Conservation (phyloP, 345 rosid species). For the Geranium brycei region DNA sequence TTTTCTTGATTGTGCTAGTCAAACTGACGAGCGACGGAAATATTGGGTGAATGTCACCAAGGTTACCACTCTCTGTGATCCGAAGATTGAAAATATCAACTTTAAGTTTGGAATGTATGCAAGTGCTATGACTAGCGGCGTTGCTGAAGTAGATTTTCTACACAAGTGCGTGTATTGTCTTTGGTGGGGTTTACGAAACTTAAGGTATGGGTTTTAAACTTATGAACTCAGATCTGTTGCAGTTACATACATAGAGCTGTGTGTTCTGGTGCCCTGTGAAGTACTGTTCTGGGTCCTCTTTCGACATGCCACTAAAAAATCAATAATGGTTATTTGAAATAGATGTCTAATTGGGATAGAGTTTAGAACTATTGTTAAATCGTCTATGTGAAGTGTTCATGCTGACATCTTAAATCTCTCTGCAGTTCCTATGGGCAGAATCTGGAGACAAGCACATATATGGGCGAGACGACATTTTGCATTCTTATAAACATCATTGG, state of each 20-base stretch:
- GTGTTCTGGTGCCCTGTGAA: neutral
- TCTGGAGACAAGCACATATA: constrained; percentile 52
- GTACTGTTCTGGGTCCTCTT: no score
- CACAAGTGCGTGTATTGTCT: constrained; percentile 72
- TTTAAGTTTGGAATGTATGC: constrained; percentile 68
- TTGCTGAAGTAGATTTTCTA: constrained; percentile 35
- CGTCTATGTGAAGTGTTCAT: neutral
- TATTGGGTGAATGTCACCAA: constrained; percentile 47
- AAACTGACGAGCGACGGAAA: constrained; percentile 29
- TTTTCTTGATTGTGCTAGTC: constrained; percentile 58
- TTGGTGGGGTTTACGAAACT: constrained; percentile 86
- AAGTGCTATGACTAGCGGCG: constrained; percentile 47
- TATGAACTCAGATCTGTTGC: neutral
- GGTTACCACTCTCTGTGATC: constrained; percentile 41
- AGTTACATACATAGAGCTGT: neutral
- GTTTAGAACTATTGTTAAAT: constrained; percentile 7
- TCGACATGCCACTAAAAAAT: no score
- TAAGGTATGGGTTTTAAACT: constrained; percentile 30
- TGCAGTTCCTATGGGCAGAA: constrained; percentile 78
- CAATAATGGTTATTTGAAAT: no score
- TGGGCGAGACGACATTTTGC: constrained; percentile 67
- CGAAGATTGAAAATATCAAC: constrained; percentile 23
- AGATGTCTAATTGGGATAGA: no score
- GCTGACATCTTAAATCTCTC: neutral
- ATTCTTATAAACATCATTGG: constrained; percentile 57